Base-by-base conservation (phyloP, 169 alveolate genomes). In the Amoebophrya sp. region DNA sequence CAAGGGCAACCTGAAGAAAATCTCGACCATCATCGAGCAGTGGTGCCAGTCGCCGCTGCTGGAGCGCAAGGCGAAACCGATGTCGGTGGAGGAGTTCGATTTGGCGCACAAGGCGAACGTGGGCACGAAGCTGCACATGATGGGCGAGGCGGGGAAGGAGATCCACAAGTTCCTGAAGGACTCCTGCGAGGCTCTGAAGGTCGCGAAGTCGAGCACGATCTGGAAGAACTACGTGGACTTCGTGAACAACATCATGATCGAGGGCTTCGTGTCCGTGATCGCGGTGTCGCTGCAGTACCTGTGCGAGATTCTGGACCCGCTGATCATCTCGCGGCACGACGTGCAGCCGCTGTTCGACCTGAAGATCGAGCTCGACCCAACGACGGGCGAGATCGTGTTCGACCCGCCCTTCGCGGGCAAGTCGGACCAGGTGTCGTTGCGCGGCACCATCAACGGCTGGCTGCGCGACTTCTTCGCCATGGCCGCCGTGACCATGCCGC, bases 151-250 rank as follows among this genome's bases (percentile, higher is more conserved):
- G 29, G 98, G 98, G 43, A 96, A 94, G 91, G 96, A 95, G 90
- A 95, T 97, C 50, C 96, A 96, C 92, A 97, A 95, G 91, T 91
- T 95, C 26, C 94, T 97, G 92, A 97, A 96, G 93, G 98, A 97
- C 91, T 96, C 98, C 39, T 96, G 96, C 40, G 97, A 95, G 58
- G 95, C 97, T 90, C 95, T 97, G 89, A 96, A 97, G 92, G 95
- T 95, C 58, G 95, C 96, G 88, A 97, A 96, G 94, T 96, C 96
- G 89, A 91, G 94, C 41, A 92, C 94, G 15, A 96, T 95, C 90
- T 97, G 99, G 99, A 93, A 94, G 89, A 94, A 95, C 88, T 96
- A 97, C 67, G 95, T 94, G 41, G 97, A 96, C 94, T 97, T 95
- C 92, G 96, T 96, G 89, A 96, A 96, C 92, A 94, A 95, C 45